Base-by-base conservation (phyloP, 2,329 filamentous ascomycete genomes). In the Chrysoporthe deuterocubensis region DNA sequence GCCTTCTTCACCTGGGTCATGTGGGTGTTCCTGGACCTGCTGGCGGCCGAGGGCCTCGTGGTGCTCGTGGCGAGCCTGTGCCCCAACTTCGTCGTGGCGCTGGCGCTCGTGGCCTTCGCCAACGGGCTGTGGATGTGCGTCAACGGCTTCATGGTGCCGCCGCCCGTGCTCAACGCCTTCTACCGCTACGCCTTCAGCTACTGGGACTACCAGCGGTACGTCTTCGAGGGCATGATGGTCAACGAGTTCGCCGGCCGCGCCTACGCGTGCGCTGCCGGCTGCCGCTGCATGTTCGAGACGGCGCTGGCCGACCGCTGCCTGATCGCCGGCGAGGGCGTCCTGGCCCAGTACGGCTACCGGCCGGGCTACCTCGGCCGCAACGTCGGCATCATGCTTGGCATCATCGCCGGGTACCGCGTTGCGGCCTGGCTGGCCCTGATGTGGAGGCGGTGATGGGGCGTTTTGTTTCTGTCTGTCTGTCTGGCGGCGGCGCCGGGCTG, bases 221-320 rank as follows among this genome's bases (percentile, higher is more conserved):
- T 96, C 3, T 97, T 96, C 76, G 88, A 95, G 75, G 93, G 92
- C 16, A 96, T 97, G 93, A 96, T 96, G 92, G 89, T 95, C 64
- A 96, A 96, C 74, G 92, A 97, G 80, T 96, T 97, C 76, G 81
- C 81, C 1, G 71, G 85, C 21, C 82, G 92, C 16, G 84, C 81
- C 3, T 96, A 92, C 76, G 76, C 79, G 3, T 95, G 92, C 75
- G 80, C 72, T 0, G 56, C 67, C 1, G 67, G 68, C 0, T 93
- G 88, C 72, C 83, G 84, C 52, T 96, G 93, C 80, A 90, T 92
- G 87, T 96, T 90, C 77, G 78, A 84, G 48, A 90, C 86, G 6
- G 82, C 85, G 70, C 76, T 94, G 67, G 85, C 85, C 52, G 75
- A 81, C 43, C 78, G 91, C 75, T 94, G 93, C 74, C 80, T 87